A percentile compares a stretch with the other conserved stretches of the same genome.
Evolutionary conservation across 768 basidiomycete species (phyloP).

Genomic region (Crassisporium funariophilum): DNA sequence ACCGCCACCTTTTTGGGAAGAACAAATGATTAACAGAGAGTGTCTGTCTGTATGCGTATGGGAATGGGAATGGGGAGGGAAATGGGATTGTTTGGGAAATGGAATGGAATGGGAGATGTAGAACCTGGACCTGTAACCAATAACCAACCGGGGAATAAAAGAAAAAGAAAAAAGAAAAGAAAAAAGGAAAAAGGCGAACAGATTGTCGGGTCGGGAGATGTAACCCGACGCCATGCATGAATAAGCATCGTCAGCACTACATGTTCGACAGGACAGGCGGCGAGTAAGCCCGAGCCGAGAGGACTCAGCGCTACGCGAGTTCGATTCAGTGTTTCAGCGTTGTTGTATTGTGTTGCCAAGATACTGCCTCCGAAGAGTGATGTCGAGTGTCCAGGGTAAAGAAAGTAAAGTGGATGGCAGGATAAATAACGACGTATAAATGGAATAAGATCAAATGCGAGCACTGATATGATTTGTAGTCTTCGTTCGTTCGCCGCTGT

Average conservation of each 20-base stretch:
- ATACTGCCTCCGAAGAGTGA: constrained; percentile 9
- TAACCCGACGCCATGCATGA: constrained; percentile 6
- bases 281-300: not conserved
- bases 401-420: not conserved
- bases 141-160: constrained; percentile 3
- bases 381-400: constrained; percentile 9
- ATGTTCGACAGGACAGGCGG: not conserved
- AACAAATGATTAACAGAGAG: not conserved
- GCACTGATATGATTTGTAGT: not conserved
- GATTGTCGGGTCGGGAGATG: not conserved
- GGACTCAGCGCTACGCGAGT: not conserved
- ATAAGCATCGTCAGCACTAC: constrained; percentile 4
- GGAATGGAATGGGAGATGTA: constrained; percentile 3
- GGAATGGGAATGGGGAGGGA: not conserved
- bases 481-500: no score
- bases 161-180: constrained; percentile 7
- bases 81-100: constrained; percentile 1
- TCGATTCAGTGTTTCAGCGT: not conserved
- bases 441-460: not conserved
- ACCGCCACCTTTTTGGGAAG: not conserved
- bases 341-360: constrained; percentile 8
- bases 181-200: not conserved
- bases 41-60: not conserved
- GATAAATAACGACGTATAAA: not conserved
- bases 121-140: not conserved